A percentile compares a stretch with the other conserved stretches of the same genome.
These are phyloP conservation scores for Colletotrichum orbiculare DNA, from an alignment of 2,329 filamentous ascomycete species.

Conservation along the genomic window DNA sequence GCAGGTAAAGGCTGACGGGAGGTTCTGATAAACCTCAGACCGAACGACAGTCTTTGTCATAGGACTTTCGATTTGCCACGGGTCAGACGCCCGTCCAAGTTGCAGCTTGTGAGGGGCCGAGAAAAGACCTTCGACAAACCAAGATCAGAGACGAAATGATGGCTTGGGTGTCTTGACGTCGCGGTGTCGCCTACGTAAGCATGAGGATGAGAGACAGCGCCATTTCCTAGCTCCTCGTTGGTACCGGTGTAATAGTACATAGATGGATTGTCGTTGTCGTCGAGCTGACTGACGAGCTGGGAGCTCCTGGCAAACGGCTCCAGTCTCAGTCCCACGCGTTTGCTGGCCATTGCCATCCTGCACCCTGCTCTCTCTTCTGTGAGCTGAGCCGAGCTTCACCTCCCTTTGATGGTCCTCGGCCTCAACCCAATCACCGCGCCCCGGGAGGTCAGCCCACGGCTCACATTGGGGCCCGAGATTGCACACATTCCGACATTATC, in stretches of 20 bases:
- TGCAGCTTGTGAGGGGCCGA: slow-evolving; percentile 14
- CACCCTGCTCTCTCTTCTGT: too few species aligned
- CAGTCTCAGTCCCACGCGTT: neutral
- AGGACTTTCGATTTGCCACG: neutral
- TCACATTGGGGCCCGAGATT: slow-evolving; percentile 16
- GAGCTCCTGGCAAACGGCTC: slow-evolving; percentile 1
- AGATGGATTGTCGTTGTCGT: neutral
- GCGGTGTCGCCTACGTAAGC: too few species aligned
- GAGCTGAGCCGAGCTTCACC: neutral
- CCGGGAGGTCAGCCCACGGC: slow-evolving; percentile 24
- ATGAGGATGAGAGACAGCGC: too few species aligned
- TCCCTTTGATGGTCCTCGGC: slow-evolving; percentile 6
- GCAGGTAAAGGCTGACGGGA: too few species aligned
- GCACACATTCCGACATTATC: neutral
- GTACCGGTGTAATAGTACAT: neutral
- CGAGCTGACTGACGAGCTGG: neutral
- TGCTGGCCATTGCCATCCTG: neutral
- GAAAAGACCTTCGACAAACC: slow-evolving; percentile 7
- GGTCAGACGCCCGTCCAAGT: slow-evolving; percentile 1
- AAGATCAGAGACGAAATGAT: neutral
- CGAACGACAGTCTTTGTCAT: too few species aligned
- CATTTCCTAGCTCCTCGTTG: neutral
- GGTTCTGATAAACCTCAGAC: too few species aligned
- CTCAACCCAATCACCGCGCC: slow-evolving; percentile 19
- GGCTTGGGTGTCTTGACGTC: slow-evolving; percentile 2